Evolutionary conservation across 2,329 filamentous ascomycete genomes (phyloP), one percentile per base, ranked within the genome.

Genomic region (Neonectria sp.): DNA sequence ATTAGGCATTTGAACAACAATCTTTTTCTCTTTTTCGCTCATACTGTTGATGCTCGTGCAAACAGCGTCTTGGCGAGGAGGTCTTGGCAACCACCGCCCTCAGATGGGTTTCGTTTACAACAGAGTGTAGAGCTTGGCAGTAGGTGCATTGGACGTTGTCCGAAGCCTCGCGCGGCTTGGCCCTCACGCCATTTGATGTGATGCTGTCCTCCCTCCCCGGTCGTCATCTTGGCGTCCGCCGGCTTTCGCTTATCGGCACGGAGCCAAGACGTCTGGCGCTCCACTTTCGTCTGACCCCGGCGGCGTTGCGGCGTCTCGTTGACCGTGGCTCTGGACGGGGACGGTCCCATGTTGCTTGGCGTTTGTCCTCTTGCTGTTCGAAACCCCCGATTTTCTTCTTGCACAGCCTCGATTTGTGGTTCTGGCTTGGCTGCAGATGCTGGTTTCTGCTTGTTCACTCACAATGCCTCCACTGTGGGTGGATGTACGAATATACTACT

Each of bases 201-300:
- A 13, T 35, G 31, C 25, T 33, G 37, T n/a, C 15, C 11, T 8
- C 12, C n/a, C 11, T 24, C 55, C 43, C n/a, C 40, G 29, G 29
- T 24, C 15, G 17, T 46, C 27, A 13, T 24, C 61, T 64, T 64
- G 61, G 61, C 61, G 49, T 55, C 49, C 21, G 45, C 43, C 48
- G 25, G 51, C 15, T 57, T 62, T 75, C 73, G 73, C 73, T 75
- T 75, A 75, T 75, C 73, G 73, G 71, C 73, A 75, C 65, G 5
- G 48, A 58, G 66, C 71, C 73, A 72, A 75, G 72, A 70, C 65
- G 56, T 51, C 13, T 49, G 60, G 55, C 48, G 49, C 63, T 66
- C 65, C 62, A 62, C 63, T 45, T 29, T 27, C 31, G 31, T 64
- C 27, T 24, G 17, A 59, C 55, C 52, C 43, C 29, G 37, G 45